Base-by-base conservation (phyloP, 805 yeast genomes). In the Saccharomycopsis sp. region DNA sequence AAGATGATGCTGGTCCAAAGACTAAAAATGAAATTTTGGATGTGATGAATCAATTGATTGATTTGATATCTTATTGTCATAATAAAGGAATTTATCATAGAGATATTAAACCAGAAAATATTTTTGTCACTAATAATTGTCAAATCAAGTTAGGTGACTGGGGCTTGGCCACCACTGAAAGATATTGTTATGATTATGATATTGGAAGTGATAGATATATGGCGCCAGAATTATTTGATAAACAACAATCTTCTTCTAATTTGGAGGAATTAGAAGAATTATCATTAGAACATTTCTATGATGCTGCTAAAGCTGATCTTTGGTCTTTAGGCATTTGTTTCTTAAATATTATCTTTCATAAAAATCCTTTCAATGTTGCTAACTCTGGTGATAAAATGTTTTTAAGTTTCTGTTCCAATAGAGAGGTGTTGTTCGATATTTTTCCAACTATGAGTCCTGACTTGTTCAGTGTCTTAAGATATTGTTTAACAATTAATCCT, bases 191-290 rank as follows among this genome's bases (percentile, higher is more conserved):
- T 79, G 89, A 75, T 38, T 92, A 92, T 8, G 68, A 84, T 6
- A 79, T 87, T 59, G 96, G 95, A 9, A 79, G 92, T 1, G 75
- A 82, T 6, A 94, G 95, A 2, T 86, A 86, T 57, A 83, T 87
- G 54, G 94, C 95, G 0, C 95, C 96, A 0, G 96, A 86, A 59
- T 94, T 88, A 57, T 82, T 74, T 54, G 51, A 59, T 49, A 37
- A 46, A 21, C 45, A 40, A 14, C 39, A 46, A 6, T 47, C 46
- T 5, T 44, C 45, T 6, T 43, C 41, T 19, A 48, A 41, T 6
- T 35, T 34, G 5, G 42, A 38, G 12, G 45, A 40, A 30, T 51
- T 57, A 34, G 50, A 49, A 35, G 50, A 53, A 29, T 46, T 51
- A 5, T 61, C 62, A 36, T n/a, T n/a, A n/a, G n/a, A n/a, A n/a